Base-by-base conservation (phyloP, 768 basidiomycete genomes). In the Naganishia vishniacii region DNA sequence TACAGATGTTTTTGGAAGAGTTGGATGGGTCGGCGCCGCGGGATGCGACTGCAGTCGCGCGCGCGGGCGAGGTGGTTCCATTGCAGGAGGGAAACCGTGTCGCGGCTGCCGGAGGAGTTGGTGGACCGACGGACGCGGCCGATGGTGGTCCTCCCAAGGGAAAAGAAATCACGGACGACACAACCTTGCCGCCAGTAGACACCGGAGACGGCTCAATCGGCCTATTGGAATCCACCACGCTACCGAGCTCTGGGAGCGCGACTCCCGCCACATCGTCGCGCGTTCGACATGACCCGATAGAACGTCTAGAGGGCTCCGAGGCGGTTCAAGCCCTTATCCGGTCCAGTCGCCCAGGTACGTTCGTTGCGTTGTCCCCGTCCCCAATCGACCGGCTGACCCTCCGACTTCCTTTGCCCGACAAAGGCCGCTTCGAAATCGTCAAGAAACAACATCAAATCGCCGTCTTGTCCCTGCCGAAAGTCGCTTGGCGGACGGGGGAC, bases 351-450 rank as follows among this genome's bases (percentile, higher is more conserved):
- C 53, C 53, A 37, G 53, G 49, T 51, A 34, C 28, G 49, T 29
- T n/a, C n/a, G n/a, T n/a, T n/a, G n/a, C 28, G 25, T 11, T 26
- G 0, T 4, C 25, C 34, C 20, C 40, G 13, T 32, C 41, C 61
- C 68, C 59, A 53, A 13, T 44, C 28, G 11, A 31, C 41, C 41
- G 34, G 41, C 29, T 9, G 11, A 3, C 31, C 28, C 60, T 34
- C 48, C 20, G n/a, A n/a, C n/a, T n/a, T n/a, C n/a, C n/a, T n/a
- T n/a, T n/a, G n/a, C n/a, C n/a, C n/a, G n/a, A 29, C 11, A 25
- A 69, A 94, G 91, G 87, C 41, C 92, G 91, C 0, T 97, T 91
- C 77, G 94, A 97, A 78, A 91, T 98, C 64, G 89, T 86, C 72
- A 95, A 97, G 80, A 91, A 93, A 34, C 91, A 88, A 0, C 83